These are phyloP conservation scores for Cocos nucifera DNA, from an alignment of 176 grass and related monocot species.

Conservation along the genomic window DNA sequence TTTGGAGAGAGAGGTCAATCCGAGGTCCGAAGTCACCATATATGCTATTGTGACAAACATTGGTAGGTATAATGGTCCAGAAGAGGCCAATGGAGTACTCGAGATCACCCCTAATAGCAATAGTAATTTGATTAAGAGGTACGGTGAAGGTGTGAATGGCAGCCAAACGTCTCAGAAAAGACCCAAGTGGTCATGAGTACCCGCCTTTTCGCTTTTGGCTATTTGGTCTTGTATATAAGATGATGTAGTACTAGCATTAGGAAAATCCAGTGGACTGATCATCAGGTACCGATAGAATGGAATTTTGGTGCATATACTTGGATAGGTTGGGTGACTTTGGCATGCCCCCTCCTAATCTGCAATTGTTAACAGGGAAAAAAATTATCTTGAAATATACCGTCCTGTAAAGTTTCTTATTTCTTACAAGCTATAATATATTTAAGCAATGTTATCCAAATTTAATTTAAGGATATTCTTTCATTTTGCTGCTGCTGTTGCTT, in stretches of 20 bases:
- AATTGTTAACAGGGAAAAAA: no score
- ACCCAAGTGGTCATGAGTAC: slow-evolving; percentile 9
- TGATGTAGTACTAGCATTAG: slow-evolving; percentile 9
- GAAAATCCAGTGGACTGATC: no score
- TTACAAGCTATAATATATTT: no score
- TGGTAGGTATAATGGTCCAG: slow-evolving; percentile 30
- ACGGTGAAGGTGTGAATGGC: slow-evolving; percentile 13
- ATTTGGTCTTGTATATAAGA: background rate
- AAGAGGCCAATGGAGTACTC: slow-evolving; percentile 15
- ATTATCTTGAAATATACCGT: no score
- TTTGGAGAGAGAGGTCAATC: slow-evolving; percentile 46
- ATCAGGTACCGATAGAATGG: no score
- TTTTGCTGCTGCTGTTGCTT: no score
- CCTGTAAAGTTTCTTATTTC: no score
- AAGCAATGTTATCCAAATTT: no score
- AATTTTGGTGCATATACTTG: no score
- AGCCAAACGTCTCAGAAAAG: slow-evolving; percentile 19
- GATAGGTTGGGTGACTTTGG: no score
- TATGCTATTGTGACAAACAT: slow-evolving; percentile 67
- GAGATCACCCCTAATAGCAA: slow-evolving; percentile 1
- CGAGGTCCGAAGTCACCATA: slow-evolving; percentile 36
- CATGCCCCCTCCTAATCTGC: no score
- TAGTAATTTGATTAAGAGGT: slow-evolving; percentile 20
- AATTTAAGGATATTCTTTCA: no score
- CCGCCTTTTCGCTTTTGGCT: background rate